These are phyloP conservation scores for Globisporangium middletonii DNA, from an alignment of 352 stramenopile species.

Conservation along the genomic window DNA sequence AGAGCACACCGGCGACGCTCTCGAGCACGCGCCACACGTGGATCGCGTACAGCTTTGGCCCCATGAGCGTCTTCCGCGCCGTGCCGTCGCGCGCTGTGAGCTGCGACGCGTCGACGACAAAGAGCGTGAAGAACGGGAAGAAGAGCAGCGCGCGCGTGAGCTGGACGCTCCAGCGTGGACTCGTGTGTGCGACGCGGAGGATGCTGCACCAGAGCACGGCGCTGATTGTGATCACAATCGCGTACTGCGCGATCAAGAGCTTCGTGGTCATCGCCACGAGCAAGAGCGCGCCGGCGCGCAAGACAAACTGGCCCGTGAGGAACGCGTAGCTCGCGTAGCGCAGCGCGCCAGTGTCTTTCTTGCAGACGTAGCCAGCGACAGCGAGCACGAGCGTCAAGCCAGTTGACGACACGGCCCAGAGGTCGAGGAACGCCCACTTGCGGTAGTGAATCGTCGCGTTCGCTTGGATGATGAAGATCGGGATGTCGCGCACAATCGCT, in stretches of 20 bases:
- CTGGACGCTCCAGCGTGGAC: constrained; percentile 23
- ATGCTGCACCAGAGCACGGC: constrained; percentile 26
- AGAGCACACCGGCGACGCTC: constrained; percentile 33
- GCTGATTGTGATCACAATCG: constrained; percentile 23
- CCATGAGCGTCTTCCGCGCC: constrained; percentile 26
- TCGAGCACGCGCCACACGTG: constrained; percentile 55
- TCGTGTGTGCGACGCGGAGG: constrained; percentile 38
- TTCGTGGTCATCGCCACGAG: constrained; percentile 62
- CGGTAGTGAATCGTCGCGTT: constrained; percentile 79
- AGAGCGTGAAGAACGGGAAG: constrained; percentile 67
- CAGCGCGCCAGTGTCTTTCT: constrained; percentile 29
- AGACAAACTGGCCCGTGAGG: constrained; percentile 51
- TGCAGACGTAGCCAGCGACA: constrained; percentile 34
- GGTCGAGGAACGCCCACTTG: constrained; percentile 64
- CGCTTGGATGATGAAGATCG: constrained; percentile 65
- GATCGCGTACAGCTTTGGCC: constrained; percentile 27
- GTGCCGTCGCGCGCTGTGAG: constrained; percentile 28
- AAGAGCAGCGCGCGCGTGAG: constrained; percentile 43
- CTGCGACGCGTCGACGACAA: constrained; percentile 45
- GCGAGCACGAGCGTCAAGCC: constrained; percentile 43
- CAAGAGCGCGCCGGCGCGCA: constrained; percentile 51
- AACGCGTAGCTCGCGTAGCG: constrained; percentile 35
- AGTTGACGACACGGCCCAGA: constrained; percentile 51
- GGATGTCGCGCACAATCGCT: constrained; percentile 60
- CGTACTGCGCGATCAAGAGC: constrained; percentile 31